Evolutionary conservation across 495 filamentous ascomycete species (phyloP).

Genomic region (Clohesyomyces aquaticus): DNA sequence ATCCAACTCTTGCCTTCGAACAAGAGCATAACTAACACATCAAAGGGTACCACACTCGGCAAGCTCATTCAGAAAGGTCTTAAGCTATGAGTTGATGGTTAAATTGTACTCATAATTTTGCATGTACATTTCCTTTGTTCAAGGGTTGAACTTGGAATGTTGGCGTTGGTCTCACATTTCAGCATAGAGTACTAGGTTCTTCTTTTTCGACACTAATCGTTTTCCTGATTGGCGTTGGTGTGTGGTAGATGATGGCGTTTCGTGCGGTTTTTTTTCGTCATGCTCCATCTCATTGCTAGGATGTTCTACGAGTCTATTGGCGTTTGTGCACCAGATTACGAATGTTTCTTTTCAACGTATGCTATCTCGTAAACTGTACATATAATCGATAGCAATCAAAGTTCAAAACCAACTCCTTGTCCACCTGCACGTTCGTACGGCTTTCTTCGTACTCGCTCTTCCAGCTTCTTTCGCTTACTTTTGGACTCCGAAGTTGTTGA

Average conservation of each 20-base stretch:
- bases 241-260: not conserved
- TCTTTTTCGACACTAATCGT: no score
- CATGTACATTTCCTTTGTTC: slow-evolving; percentile 32
- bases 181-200: not conserved
- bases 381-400: slow-evolving; percentile 17
- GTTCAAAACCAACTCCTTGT: not conserved
- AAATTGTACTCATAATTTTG: slow-evolving; percentile 17
- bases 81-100: slow-evolving; percentile 27
- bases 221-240: not conserved
- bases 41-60: slow-evolving; percentile 42
- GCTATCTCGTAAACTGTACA: slow-evolving; percentile 19
- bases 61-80: slow-evolving; percentile 41
- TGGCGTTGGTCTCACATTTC: slow-evolving; percentile 21
- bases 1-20: not conserved
- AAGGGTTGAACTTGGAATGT: slow-evolving; percentile 30
- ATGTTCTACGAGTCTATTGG: not conserved
- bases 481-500: not conserved
- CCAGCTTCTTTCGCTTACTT: not conserved
- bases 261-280: not conserved
- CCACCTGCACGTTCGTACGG: no score
- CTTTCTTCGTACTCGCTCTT: not conserved
- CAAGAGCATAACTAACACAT: slow-evolving; percentile 30
- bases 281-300: not conserved
- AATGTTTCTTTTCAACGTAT: slow-evolving; percentile 11
- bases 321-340: slow-evolving; percentile 4